Base-by-base conservation (phyloP, 169 alveolate genomes). In the Cryptosporidium ubiquitum region DNA sequence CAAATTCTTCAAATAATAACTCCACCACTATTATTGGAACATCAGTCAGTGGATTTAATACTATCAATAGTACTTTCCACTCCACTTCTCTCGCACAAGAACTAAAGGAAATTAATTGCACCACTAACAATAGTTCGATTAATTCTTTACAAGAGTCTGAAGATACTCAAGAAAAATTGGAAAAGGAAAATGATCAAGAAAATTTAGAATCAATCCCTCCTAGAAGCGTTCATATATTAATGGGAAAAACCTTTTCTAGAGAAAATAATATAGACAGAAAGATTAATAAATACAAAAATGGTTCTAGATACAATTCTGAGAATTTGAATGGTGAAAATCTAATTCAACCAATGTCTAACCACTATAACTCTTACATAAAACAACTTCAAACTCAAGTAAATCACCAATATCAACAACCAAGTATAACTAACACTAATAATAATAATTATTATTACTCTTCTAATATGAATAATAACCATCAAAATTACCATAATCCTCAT, bases 221-320 rank as follows among this genome's bases (percentile, higher is more conserved):
- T 5, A 79, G 89, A 40, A 79, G 89, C 23, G 89, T 79, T 20
- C 89, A 79, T 14, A 35, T 79, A 61, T 33, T 79, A 42, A 79
- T 79, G 89, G 89, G 89, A 16, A 64, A 79, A 26, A 79, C 89
- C 1, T 61, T 79, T 7, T 61, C 89, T 16, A 79, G 51, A 26
- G 44, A 35, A 10, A 79, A 79, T 79, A 64, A 64, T 23, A 64
- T 64, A 9, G 71, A 64, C 31, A 64, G n/a, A 37, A 64, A 64
- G 16, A 64, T 64, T 23, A 64, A 64, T n/a, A 31, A 64, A 10
- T 64, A 64, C 51, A 64, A 64, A 31, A 37, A 55, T 55, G 66
- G 29, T 23, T 35, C 35, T 10, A n/a, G 66, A 26, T 55, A 55
- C 9, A 26, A 26, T 23, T 1, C 10, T 23, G 37, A 55, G 35